These are phyloP conservation scores for Yamadazyma philogaea DNA, from an alignment of 805 yeast genomes.

Conservation along the genomic window DNA sequence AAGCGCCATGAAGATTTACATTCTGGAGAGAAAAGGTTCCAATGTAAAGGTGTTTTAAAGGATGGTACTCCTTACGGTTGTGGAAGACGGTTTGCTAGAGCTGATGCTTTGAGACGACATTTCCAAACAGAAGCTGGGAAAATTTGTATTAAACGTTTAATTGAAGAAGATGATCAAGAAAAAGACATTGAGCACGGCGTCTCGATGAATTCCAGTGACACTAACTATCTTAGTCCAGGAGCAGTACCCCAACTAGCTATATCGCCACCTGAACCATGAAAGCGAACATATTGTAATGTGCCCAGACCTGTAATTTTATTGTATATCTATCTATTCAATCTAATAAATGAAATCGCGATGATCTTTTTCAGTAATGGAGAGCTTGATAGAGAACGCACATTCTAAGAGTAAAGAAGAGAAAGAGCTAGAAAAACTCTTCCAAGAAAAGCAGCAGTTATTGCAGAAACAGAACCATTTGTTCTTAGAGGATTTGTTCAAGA, in stretches of 20 bases:
- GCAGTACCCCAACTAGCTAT: conserved; percentile 36
- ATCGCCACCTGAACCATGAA: conserved; percentile 31
- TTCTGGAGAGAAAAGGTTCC: conserved; percentile 70
- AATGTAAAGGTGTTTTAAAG: conserved; percentile 63
- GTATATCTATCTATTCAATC: conserved; percentile 4
- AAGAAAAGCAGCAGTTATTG: conserved; percentile 30
- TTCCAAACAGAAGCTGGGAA: conserved; percentile 48
- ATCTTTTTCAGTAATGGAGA: conserved; percentile 4
- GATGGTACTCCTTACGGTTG: conserved; percentile 51
- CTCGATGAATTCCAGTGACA: conserved; percentile 9
- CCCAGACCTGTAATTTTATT: conserved; percentile 8
- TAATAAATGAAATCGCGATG: conserved; percentile 4
- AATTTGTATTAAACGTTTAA: conserved; percentile 37
- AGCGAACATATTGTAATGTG: background rate
- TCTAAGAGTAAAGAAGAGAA: conserved; percentile 22
- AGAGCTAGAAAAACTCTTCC: conserved; percentile 23
- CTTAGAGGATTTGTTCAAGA: conserved; percentile 31
- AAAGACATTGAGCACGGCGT: conserved; percentile 9
- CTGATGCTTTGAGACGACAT: conserved; percentile 45
- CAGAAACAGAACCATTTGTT: conserved; percentile 30
- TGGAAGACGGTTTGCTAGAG: conserved; percentile 45
- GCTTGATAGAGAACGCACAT: conserved; percentile 26
- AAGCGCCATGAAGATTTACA: conserved; percentile 55
- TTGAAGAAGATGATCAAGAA: conserved; percentile 41
- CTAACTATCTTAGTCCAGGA: conserved; percentile 16